These are phyloP conservation scores for Rhinocladiella similis DNA, from an alignment of 2,329 filamentous ascomycete genomes.

Conservation along the genomic window DNA sequence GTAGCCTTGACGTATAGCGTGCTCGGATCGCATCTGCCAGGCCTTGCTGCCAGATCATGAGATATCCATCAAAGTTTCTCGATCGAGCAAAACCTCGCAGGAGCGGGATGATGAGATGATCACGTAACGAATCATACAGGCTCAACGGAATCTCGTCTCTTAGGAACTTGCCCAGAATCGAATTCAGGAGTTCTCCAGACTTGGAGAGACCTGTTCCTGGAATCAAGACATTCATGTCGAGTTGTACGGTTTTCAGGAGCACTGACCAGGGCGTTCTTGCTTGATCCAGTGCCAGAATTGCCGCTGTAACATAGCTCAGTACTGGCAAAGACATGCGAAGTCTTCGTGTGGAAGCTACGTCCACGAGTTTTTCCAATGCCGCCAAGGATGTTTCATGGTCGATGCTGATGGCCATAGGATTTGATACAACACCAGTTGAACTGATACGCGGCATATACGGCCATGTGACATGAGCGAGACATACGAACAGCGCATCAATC, in stretches of 20 bases:
- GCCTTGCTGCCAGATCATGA: slow-evolving; percentile 42
- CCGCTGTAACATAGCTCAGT: slow-evolving; percentile 42
- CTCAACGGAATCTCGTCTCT: slow-evolving; percentile 8
- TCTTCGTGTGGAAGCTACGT: slow-evolving; percentile 39
- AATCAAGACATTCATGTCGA: slow-evolving; percentile 45
- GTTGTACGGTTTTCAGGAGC: slow-evolving; percentile 41
- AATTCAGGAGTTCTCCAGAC: slow-evolving; percentile 37
- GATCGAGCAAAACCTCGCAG: slow-evolving; percentile 42
- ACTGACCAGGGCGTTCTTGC: slow-evolving; percentile 38
- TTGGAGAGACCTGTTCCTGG: slow-evolving; percentile 44
- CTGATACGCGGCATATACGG: slow-evolving; percentile 29
- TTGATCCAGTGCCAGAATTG: slow-evolving; percentile 38
- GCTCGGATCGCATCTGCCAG: slow-evolving; percentile 37
- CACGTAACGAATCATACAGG: slow-evolving; percentile 38
- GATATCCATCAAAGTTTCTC: slow-evolving; percentile 41
- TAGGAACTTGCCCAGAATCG: slow-evolving; percentile 35
- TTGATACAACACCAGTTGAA: slow-evolving; percentile 8
- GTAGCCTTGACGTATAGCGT: slow-evolving; percentile 29
- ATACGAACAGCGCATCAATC: slow-evolving; percentile 51
- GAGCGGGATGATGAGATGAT: slow-evolving; percentile 40
- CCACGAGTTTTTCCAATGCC: slow-evolving; percentile 41
- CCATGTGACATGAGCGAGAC: slow-evolving; percentile 41
- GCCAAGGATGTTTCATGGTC: slow-evolving; percentile 35
- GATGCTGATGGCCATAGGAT: slow-evolving; percentile 16
- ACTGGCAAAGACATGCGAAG: slow-evolving; percentile 42